A percentile compares a stretch with the other conserved stretches of the same genome.
These are phyloP conservation scores for Botryotinia calthae DNA, from an alignment of 2,329 filamentous ascomycete genomes.

Conservation along the genomic window DNA sequence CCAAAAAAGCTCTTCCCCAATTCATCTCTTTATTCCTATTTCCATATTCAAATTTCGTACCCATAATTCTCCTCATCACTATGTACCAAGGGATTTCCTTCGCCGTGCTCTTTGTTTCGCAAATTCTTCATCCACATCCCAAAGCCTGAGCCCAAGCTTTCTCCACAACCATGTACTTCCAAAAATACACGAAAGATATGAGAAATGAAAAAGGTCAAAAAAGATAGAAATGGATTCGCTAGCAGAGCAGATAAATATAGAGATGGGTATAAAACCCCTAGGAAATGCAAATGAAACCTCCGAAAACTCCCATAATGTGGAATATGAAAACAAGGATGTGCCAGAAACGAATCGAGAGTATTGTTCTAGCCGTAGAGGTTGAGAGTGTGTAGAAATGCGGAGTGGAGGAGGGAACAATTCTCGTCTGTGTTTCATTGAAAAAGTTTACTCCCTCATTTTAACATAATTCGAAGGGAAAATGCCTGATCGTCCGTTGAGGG, in stretches of 20 bases:
- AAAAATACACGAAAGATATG: not conserved
- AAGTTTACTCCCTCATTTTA: constrained; percentile 56
- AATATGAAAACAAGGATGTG: not conserved
- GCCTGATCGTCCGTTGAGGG: constrained; percentile 78
- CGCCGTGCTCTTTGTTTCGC: not conserved
- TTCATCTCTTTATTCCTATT: not conserved
- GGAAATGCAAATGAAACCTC: not conserved
- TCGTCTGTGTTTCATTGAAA: not conserved
- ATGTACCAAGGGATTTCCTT: not conserved
- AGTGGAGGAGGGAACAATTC: not conserved
- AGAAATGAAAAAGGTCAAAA: not conserved
- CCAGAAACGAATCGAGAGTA: not conserved
- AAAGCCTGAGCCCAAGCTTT: not conserved
- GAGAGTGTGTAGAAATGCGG: not conserved
- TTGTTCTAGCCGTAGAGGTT: not conserved
- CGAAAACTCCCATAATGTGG: not conserved
- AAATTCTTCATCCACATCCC: not conserved
- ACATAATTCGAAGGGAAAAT: constrained; percentile 89
- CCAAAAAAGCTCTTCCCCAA: not conserved
- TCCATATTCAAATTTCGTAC: not conserved
- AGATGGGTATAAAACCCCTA: not conserved
- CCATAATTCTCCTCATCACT: not conserved
- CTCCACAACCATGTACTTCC: not conserved
- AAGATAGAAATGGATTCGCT: not conserved
- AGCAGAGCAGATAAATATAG: not conserved